Evolutionary conservation across 345 rosid genomes (phyloP).

Genomic region (Carallia brachiata): DNA sequence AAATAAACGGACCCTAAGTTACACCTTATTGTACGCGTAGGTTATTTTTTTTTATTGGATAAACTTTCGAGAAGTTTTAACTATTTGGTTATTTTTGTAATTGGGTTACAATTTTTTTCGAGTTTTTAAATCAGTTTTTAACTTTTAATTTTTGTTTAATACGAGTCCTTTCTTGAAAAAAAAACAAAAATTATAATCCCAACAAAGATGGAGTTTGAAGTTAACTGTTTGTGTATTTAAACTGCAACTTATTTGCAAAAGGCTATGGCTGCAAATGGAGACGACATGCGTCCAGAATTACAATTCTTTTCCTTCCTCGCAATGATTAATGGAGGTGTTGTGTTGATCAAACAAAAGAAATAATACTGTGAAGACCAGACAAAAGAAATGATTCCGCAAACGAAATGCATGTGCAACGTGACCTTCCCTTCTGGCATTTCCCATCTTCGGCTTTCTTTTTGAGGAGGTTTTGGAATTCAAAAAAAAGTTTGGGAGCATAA

Average conservation of each 20-base stretch:
- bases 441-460: conserved; percentile 26
- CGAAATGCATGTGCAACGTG: conserved; percentile 47
- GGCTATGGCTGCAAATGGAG: not conserved
- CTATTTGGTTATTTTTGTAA: too few species aligned
- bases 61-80: too few species aligned
- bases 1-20: too few species aligned
- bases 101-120: too few species aligned
- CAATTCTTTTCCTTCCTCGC: conserved; percentile 33
- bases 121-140: too few species aligned
- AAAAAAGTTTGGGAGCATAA: too few species aligned
- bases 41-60: too few species aligned
- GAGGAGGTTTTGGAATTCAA: not conserved
- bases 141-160: too few species aligned
- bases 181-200: not conserved
- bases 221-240: not conserved
- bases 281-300: conserved; percentile 17
- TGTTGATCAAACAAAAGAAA: conserved; percentile 26
- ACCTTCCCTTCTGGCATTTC: conserved; percentile 33
- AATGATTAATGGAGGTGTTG: conserved; percentile 47
- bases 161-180: too few species aligned
- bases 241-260: not conserved
- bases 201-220: not conserved
- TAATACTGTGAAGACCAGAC: too few species aligned
- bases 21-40: too few species aligned
- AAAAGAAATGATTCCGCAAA: conserved; percentile 11